phyloP scores from a whole-genome alignment of 192 early-diverging fungal genomes.

The Martensiomyces pterosporus region DNA sequence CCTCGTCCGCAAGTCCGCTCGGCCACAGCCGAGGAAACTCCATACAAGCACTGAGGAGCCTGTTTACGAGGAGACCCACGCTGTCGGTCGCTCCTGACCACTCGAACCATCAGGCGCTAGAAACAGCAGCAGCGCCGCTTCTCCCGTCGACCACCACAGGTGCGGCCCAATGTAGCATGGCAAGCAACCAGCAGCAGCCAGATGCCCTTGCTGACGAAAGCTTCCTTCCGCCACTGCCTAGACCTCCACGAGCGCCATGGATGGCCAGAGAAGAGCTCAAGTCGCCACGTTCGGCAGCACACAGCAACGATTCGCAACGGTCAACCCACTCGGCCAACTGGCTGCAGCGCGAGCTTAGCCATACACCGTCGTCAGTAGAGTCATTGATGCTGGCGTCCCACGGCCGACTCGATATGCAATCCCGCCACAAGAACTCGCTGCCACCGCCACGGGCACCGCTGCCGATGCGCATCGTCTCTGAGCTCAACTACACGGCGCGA shows the following conservation, averaged over 20 bases:
- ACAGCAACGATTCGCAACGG: not conserved
- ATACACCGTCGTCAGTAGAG: conserved; percentile 1
- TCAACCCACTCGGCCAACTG: conserved; percentile 7
- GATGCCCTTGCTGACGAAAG: not conserved
- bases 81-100: too few species aligned
- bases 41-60: too few species aligned
- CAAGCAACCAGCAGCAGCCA: too few species aligned
- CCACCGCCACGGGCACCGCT: conserved; percentile 17
- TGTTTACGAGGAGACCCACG: too few species aligned
- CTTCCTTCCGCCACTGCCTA: conserved; percentile 1
- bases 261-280: not conserved
- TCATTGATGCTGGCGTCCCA: too few species aligned
- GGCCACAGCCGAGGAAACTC: too few species aligned
- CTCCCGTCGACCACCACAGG: too few species aligned
- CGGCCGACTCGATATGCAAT: not conserved
- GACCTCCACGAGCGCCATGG: conserved; percentile 33
- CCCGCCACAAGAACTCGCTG: conserved; percentile 31
- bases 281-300: too few species aligned
- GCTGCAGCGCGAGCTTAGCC: not conserved
- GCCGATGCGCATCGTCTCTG: conserved; percentile 25
- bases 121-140: too few species aligned
- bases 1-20: too few species aligned
- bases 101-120: too few species aligned
- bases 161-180: too few species aligned
- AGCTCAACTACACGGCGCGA: conserved; percentile 35